These are phyloP conservation scores for Spathaspora gorwiae DNA, from an alignment of 805 yeast species.

Conservation along the genomic window DNA sequence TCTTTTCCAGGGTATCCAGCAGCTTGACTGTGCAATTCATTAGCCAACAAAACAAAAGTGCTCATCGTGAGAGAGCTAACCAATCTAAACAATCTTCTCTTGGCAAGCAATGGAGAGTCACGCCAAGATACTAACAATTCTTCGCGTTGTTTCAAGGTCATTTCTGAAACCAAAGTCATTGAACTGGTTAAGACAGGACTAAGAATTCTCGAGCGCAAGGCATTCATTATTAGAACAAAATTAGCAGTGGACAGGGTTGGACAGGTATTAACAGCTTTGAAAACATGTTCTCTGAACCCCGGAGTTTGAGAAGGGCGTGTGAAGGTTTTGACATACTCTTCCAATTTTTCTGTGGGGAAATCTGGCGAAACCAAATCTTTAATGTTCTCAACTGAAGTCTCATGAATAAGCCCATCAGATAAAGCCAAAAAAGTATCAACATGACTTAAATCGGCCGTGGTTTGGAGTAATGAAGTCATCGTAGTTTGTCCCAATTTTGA, in stretches of 20 bases:
- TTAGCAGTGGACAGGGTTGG: constrained; percentile 14
- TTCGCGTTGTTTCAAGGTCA: constrained; percentile 30
- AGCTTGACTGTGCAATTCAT: constrained; percentile 32
- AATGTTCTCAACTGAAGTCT: constrained; percentile 23
- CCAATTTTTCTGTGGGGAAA: constrained; percentile 24
- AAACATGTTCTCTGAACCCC: constrained; percentile 15
- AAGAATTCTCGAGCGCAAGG: constrained; percentile 26
- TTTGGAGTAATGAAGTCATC: background rate
- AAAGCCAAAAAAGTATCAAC: constrained; percentile 23
- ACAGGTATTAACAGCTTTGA: constrained; percentile 10
- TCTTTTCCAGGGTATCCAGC: constrained; percentile 36
- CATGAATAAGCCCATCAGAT: constrained; percentile 34
- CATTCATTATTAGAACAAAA: constrained; percentile 21
- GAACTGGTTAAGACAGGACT: constrained; percentile 33
- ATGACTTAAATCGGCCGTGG: constrained; percentile 13
- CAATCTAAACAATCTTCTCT: constrained; percentile 31
- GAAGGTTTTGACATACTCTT: constrained; percentile 23
- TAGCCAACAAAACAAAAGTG: constrained; percentile 23
- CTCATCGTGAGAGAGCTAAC: constrained; percentile 20
- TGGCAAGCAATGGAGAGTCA: constrained; percentile 31
- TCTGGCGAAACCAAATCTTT: constrained; percentile 19
- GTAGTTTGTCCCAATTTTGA: background rate
- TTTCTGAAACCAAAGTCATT: constrained; percentile 30
- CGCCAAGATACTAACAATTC: constrained; percentile 35
- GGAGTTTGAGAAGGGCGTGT: constrained; percentile 29